Base-by-base conservation (phyloP, 176 grass and related monocot species). In the Avena atlantica region DNA sequence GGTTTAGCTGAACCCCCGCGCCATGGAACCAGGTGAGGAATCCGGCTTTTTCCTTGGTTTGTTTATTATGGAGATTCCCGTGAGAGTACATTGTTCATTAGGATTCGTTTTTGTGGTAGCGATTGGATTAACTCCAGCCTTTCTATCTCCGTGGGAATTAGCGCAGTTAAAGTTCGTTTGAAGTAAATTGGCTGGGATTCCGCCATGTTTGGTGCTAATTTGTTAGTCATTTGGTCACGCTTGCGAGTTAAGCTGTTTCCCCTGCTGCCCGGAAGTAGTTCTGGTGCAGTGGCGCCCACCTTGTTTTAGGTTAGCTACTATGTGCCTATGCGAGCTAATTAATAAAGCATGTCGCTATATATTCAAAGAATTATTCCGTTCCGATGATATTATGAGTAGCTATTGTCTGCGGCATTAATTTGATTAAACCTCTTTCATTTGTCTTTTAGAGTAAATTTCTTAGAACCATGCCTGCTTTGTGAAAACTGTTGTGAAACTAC, bases 21-120 rank as follows among this genome's bases (percentile, higher is more conserved):
- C 74, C 25, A 77, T 77, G 74, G 74, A 77, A 29, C 16, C 74
- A 77, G 74, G 74, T 77, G 74, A 77, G 4, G 15, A 77, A 6
- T 56, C 50, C 9, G 25, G 3, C 25, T 34, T 29, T 55, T 17
- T 5, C 14, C 9, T 15, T 7, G 25, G 12, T 19, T 11, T 31
- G 25, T 31, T 56, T 56, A 1, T 76, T 19, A 57, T 50, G 49
- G 12, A 56, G 15, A 77, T 77, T 55, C 25, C 50, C 74, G 49
- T 77, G 25, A 56, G 51, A 77, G 74, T 27, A 36, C 49, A 56
- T 55, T 56, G 74, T 77, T 36, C 50, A 34, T 17, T 20, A 25
- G 8, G 9, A 56, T 55, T 55, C 16, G 50, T 12, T n/a, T 31
- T 8, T 77, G 74, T 6, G 74, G 6, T 53, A 36, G 51, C 16